Base-by-base conservation (phyloP, 2,329 filamentous ascomycete genomes). In the Uncinocarpus reesii region DNA sequence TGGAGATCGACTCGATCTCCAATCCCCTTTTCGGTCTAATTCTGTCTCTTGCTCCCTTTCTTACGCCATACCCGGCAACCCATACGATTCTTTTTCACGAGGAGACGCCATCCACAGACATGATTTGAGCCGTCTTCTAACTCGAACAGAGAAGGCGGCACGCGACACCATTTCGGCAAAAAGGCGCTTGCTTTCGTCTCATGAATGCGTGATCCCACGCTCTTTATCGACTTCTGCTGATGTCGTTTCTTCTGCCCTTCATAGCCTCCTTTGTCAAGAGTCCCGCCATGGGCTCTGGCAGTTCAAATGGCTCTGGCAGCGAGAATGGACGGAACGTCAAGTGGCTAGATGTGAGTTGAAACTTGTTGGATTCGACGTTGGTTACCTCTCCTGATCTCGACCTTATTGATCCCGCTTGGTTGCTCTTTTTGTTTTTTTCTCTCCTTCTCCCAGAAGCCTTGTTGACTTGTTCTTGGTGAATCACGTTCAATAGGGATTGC, bases 401-500 rank as follows among this genome's bases (percentile, higher is more conserved):
- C n/a, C n/a, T n/a, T n/a, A n/a, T n/a, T n/a, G n/a, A n/a, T n/a
- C n/a, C n/a, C n/a, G n/a, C n/a, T n/a, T n/a, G n/a, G n/a, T n/a
- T 11, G 11, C 26, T 29, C 26, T 29, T 29, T 29, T 29, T 11
- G 7, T 29, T 29, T 29, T 11, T 29, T 29, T 26, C 6, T 7
- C 18, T 18, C 8, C 13, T 26, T 45, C 2, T 36, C n/a, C 37
- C 13, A 15, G 6, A 7, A 45, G 13, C 13, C 13, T 31, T 26
- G 7, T 31, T 20, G 16, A 23, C 11, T 31, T 7, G 7, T 13
- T 10, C n/a, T n/a, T 29, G 18, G n/a, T 36, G 2, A 42, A 11
- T 31, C 20, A 2, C 31, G 16, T 38, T 35, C 6, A 26, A 34
- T 48, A 75, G 72, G 73, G 73, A 49, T 66, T 77, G 16, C 68